These are phyloP conservation scores for Blastobotrys raffinosifermentans DNA, from an alignment of 1,139 yeast species.

Conservation along the genomic window DNA sequence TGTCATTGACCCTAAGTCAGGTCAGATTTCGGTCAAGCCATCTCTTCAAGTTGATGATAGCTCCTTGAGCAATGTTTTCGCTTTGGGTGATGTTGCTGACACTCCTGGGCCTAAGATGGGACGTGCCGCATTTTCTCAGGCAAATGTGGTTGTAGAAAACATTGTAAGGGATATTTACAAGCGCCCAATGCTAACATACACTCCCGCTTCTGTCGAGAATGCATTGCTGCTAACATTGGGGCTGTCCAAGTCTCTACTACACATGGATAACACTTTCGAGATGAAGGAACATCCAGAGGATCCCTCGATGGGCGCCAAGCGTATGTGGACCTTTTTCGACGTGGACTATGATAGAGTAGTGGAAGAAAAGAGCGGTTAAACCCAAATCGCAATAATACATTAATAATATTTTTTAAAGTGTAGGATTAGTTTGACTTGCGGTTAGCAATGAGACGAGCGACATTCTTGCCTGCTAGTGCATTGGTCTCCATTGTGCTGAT, in stretches of 20 bases:
- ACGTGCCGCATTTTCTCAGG: slow-evolving; percentile 16
- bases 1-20: slow-evolving; percentile 11
- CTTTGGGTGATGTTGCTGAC: slow-evolving; percentile 21
- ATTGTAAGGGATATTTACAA: slow-evolving; percentile 9
- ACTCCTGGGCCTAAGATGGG: slow-evolving; percentile 18
- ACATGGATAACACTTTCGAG: slow-evolving; percentile 9
- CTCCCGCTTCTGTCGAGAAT: slow-evolving; percentile 12
- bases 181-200: slow-evolving; percentile 6
- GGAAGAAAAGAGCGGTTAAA: too few species aligned
- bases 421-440: not conserved
- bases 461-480: slow-evolving; percentile 43
- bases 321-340: slow-evolving; percentile 13
- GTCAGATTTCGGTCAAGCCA: slow-evolving; percentile 14
- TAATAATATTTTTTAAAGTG: too few species aligned
- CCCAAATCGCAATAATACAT: too few species aligned
- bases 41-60: slow-evolving; percentile 17
- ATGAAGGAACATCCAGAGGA: slow-evolving; percentile 13
- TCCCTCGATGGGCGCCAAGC: slow-evolving; percentile 10
- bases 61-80: slow-evolving; percentile 14
- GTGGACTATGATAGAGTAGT: slow-evolving; percentile 5
- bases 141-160: slow-evolving; percentile 14
- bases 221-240: slow-evolving; percentile 17
- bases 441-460: slow-evolving; percentile 17
- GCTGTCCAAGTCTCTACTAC: slow-evolving; percentile 10
- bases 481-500: slow-evolving; percentile 47